Base-by-base conservation (phyloP, 148 eudicot genomes). In the Rhododendron vialii region DNA sequence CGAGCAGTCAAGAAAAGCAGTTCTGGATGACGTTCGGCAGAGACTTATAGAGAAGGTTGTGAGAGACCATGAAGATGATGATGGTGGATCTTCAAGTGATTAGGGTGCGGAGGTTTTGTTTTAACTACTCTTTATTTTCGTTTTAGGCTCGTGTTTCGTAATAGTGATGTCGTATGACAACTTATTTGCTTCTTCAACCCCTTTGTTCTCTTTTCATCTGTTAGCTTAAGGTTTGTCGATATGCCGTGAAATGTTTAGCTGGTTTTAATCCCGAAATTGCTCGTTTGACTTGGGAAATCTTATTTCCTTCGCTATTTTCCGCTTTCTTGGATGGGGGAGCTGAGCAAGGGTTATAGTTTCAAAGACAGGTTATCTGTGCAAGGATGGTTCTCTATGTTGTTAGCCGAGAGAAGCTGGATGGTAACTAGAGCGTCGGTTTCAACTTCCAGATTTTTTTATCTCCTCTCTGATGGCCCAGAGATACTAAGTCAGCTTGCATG, bases 31-130 rank as follows among this genome's bases (percentile, higher is more conserved):
- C 45, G 92, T 92, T 63, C 88, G 91, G 88, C 92, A 88, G 91
- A 95, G 92, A 83, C 93, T 96, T 63, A 84, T 94, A 69, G 82
- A 30, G 77, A 71, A 14, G 77, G 77, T 71, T 71, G 20, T 71
- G 76, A 71, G 93, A 74, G 92, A 93, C 38, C 95, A 90, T 83
- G 99, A 95, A 89, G 90, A 96, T 86, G 91, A 89, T 41, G 20
- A 90, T 73, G 94, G 91, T 89, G 98, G 93, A 80, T 92, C 92
- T 85, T 87, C 92, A 45, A 93, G 96, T 86, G 98, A 96, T 91
- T 94, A 88, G 88, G 67, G 74, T 85, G 28, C 28, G 30, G 9
- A 57, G 7, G 3, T 65, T 43, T 26, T 38, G 1, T 83, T 47
- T 45, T 24, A 7, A 17, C 17, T 18, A 17, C 63, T n/a, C 3